These are phyloP conservation scores for Tuber aestivum DNA, from an alignment of 495 filamentous ascomycete genomes.

Conservation along the genomic window DNA sequence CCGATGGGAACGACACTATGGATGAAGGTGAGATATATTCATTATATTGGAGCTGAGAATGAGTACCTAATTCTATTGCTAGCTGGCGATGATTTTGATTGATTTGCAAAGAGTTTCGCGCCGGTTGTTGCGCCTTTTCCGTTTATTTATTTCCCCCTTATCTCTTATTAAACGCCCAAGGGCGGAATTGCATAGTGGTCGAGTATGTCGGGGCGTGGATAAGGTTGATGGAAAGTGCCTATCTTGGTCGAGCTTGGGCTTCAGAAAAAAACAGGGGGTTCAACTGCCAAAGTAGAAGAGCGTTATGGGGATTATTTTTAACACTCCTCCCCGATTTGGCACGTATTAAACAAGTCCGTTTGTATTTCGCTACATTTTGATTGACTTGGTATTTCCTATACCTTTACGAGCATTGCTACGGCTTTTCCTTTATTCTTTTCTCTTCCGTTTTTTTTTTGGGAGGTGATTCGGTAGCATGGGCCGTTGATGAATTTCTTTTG, in stretches of 20 bases:
- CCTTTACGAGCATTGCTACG: slow-evolving; percentile 34
- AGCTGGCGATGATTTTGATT: slow-evolving; percentile 14
- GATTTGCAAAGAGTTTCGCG: slow-evolving; percentile 34
- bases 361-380: slow-evolving; percentile 28
- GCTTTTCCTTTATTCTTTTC: slow-evolving; percentile 27
- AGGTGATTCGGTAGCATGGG: slow-evolving; percentile 32
- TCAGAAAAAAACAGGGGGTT: background rate
- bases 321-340: slow-evolving; percentile 17
- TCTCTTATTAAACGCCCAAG: slow-evolving; percentile 9
- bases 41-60: background rate
- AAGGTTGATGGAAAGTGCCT: background rate
- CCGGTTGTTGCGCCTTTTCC: slow-evolving; percentile 26
- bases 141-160: slow-evolving; percentile 15
- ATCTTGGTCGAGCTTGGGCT: background rate
- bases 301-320: slow-evolving; percentile 12
- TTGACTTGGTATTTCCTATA: slow-evolving; percentile 10
- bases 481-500: slow-evolving; percentile 34
- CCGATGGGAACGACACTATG: slow-evolving; percentile 40
- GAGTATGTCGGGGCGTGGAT: background rate
- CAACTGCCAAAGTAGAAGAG: background rate
- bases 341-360: slow-evolving; percentile 20
- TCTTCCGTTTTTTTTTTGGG: slow-evolving; percentile 18
- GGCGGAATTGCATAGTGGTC: slow-evolving; percentile 17
- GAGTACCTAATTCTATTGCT: slow-evolving; percentile 7
- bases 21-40: slow-evolving; percentile 35